These are phyloP conservation scores for Calonectria honghensis DNA, from an alignment of 2,329 filamentous ascomycete species.

Conservation along the genomic window DNA sequence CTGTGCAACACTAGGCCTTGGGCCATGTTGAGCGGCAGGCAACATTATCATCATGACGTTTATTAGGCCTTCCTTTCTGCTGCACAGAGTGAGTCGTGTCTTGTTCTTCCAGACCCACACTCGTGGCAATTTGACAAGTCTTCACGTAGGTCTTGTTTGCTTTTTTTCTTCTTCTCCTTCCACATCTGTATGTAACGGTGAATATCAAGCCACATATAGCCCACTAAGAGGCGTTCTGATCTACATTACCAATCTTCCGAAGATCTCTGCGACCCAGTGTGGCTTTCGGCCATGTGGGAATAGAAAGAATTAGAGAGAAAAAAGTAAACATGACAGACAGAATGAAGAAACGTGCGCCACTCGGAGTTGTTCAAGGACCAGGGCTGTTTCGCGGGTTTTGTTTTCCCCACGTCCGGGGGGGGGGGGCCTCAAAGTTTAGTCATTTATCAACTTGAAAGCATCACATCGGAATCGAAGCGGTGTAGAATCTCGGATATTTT, in stretches of 20 bases:
- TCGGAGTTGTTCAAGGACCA: background rate
- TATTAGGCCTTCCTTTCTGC: background rate
- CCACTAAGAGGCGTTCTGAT: background rate
- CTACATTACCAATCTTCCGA: background rate
- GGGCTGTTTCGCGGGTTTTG: background rate
- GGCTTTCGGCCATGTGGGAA: background rate
- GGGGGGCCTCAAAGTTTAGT: background rate
- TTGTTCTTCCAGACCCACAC: no score
- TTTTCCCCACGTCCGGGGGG: background rate
- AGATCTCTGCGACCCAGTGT: background rate
- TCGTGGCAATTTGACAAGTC: background rate
- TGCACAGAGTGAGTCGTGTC: no score
- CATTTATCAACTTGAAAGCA: background rate
- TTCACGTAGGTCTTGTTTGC: background rate
- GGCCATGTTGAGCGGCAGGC: background rate
- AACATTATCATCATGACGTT: background rate
- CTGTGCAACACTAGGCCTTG: background rate
- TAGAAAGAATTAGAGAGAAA: background rate
- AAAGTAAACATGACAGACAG: slow-evolving; percentile 9
- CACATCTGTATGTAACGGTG: background rate
- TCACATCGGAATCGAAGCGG: slow-evolving; percentile 7
- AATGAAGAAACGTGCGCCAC: background rate
- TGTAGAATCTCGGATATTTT: slow-evolving; percentile 16
- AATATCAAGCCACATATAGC: background rate
- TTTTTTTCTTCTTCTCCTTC: background rate